Evolutionary conservation across 495 filamentous ascomycete species (phyloP).

Genomic region (Clohesyomyces aquaticus): DNA sequence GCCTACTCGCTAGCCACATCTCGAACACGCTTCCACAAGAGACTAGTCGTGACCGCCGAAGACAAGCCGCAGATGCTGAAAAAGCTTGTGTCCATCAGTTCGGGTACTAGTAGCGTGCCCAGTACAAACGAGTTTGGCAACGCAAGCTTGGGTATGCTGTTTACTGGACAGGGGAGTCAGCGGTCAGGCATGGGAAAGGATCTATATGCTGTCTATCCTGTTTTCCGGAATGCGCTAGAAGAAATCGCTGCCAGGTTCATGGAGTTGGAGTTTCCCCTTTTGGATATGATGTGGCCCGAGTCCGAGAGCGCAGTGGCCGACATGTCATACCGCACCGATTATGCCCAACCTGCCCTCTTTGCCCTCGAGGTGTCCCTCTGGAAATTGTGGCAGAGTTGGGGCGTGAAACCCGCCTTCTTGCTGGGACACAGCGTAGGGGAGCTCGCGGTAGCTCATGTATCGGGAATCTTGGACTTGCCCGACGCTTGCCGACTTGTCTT

Average conservation of each 20-base stretch:
- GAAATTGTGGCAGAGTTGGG: conserved; percentile 3
- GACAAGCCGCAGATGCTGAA: not conserved
- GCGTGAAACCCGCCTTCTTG: not conserved
- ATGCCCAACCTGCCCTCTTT: not conserved
- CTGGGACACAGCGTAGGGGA: conserved; percentile 37
- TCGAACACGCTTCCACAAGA: not conserved
- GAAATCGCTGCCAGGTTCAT: conserved; percentile 15
- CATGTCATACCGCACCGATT: not conserved
- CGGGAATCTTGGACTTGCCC: conserved; percentile 17
- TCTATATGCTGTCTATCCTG: conserved; percentile 33
- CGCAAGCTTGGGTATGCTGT: conserved; percentile 39
- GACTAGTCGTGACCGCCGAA: not conserved
- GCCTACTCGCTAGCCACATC: not conserved
- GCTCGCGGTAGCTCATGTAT: conserved; percentile 5
- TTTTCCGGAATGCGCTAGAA: conserved; percentile 22
- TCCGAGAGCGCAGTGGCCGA: not conserved
- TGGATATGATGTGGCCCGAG: not conserved
- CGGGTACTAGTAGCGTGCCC: not conserved
- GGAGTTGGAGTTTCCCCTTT: not conserved
- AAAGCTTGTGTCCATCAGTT: conserved; percentile 3
- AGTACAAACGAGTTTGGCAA: no score
- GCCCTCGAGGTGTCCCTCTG: conserved; percentile 4
- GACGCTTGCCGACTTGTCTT: conserved; percentile 10
- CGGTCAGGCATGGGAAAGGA: conserved; percentile 43
- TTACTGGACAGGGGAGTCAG: conserved; percentile 51